Percentiles rank a stretch among this genome's conserved stretches.
phyloP scores from a whole-genome alignment of 2,329 filamentous ascomycete species.

The Aurifilum marmelostoma region DNA sequence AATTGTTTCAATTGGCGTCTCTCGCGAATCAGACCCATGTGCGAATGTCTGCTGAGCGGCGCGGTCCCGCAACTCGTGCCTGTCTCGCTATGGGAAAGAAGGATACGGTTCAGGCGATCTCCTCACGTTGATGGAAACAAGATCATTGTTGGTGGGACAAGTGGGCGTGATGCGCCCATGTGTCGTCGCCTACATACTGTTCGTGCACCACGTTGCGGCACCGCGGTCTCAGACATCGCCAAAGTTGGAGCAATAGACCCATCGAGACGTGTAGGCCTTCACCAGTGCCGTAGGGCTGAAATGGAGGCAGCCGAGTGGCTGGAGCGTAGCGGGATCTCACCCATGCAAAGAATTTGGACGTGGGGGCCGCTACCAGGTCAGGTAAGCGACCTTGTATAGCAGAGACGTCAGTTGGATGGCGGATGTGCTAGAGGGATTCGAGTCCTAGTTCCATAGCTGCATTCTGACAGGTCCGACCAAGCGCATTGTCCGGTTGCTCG shows the following conservation, averaged over 20 bases:
- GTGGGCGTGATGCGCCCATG: no score
- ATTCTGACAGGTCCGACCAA: slow-evolving; percentile 18
- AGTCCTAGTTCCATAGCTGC: slow-evolving; percentile 14
- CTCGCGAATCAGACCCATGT: no score
- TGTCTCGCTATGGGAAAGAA: not conserved
- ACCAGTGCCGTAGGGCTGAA: slow-evolving; percentile 27
- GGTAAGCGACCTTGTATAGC: slow-evolving; percentile 5
- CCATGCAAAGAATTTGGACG: slow-evolving; percentile 6
- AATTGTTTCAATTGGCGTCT: not conserved
- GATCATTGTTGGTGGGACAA: not conserved
- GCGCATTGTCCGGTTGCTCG: not conserved
- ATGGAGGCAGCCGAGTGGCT: slow-evolving; percentile 14
- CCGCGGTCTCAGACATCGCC: not conserved
- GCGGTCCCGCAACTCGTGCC: not conserved
- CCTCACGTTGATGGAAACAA: not conserved
- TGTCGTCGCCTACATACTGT: not conserved
- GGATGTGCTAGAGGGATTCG: slow-evolving; percentile 18
- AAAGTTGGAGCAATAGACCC: not conserved
- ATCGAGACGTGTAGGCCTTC: slow-evolving; percentile 1
- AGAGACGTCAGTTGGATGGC: slow-evolving; percentile 25
- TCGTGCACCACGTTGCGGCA: not conserved
- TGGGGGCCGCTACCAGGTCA: slow-evolving; percentile 18
- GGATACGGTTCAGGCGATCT: not conserved
- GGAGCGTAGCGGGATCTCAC: slow-evolving; percentile 18
- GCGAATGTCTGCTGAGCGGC: not conserved